phyloP scores from a whole-genome alignment of 2,329 filamentous ascomycete species.

The Dothideomycetes sp. region DNA sequence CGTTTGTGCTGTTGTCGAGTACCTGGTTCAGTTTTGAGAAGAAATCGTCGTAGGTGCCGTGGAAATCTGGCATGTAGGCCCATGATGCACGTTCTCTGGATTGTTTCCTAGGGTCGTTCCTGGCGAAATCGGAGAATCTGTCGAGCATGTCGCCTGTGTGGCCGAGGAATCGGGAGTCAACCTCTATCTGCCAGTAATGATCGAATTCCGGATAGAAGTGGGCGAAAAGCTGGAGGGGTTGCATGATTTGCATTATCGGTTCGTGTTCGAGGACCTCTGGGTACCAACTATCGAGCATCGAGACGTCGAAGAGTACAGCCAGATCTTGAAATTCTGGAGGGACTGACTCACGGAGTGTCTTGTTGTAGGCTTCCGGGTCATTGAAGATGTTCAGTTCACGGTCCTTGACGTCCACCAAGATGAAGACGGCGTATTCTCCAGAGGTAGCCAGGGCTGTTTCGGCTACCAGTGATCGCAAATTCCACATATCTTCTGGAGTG shows the following conservation, averaged over 20 bases:
- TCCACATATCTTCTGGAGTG: slow-evolving; percentile 33
- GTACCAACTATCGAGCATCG: slow-evolving; percentile 38
- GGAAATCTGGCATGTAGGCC: slow-evolving; percentile 42
- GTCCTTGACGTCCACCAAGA: slow-evolving; percentile 41
- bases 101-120: slow-evolving; percentile 45
- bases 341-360: slow-evolving; percentile 51
- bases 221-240: slow-evolving; percentile 61
- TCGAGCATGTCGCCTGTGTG: slow-evolving; percentile 70
- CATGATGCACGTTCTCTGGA: slow-evolving; percentile 47
- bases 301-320: slow-evolving; percentile 62
- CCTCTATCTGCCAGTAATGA: slow-evolving; percentile 73
- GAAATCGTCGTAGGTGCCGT: slow-evolving; percentile 40
- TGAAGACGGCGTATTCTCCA: slow-evolving; percentile 35
- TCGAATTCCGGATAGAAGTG: slow-evolving; percentile 69
- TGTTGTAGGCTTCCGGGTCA: slow-evolving; percentile 47
- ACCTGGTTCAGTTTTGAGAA: slow-evolving; percentile 24
- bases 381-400: slow-evolving; percentile 47
- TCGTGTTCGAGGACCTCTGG: slow-evolving; percentile 34
- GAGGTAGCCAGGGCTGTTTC: slow-evolving; percentile 34
- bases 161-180: slow-evolving; percentile 66
- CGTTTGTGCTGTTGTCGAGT: slow-evolving; percentile 23
- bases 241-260: slow-evolving; percentile 50
- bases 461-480: slow-evolving; percentile 34
- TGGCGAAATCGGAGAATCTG: slow-evolving; percentile 47
- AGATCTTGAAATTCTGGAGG: slow-evolving; percentile 61